These are phyloP conservation scores for Aspergillus haitiensis DNA, from an alignment of 495 filamentous ascomycete genomes.

Conservation along the genomic window DNA sequence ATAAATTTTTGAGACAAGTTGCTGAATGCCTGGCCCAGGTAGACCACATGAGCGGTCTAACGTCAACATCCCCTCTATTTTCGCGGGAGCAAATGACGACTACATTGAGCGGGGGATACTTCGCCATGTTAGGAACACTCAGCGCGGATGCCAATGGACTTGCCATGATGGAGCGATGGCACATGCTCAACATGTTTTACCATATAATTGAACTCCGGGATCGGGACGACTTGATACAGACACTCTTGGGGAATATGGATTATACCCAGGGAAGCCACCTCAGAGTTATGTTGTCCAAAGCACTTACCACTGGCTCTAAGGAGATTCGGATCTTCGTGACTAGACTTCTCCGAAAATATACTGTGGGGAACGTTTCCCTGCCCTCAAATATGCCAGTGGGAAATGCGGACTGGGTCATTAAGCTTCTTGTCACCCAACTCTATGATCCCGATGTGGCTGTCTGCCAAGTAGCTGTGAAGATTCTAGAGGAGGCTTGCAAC, in stretches of 20 bases:
- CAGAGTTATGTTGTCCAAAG: slow-evolving; percentile 87
- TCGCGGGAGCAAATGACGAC: slow-evolving; percentile 77
- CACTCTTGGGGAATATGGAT: slow-evolving; percentile 86
- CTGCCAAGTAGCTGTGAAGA: slow-evolving; percentile 92
- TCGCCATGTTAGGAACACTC: slow-evolving; percentile 83
- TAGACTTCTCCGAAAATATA: slow-evolving; percentile 79
- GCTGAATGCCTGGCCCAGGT: slow-evolving; percentile 94
- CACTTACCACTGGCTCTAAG: slow-evolving; percentile 86
- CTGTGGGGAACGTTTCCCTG: slow-evolving; percentile 44
- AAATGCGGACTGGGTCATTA: slow-evolving; percentile 89
- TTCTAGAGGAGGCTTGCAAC: slow-evolving; percentile 96
- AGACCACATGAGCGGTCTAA: slow-evolving; percentile 87
- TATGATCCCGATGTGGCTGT: slow-evolving; percentile 98
- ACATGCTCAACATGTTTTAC: slow-evolving; percentile 99
- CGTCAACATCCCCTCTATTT: slow-evolving; percentile 84
- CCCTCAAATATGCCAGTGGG: slow-evolving; percentile 36
- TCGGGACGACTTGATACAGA: slow-evolving; percentile 84
- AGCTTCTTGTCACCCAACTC: slow-evolving; percentile 90
- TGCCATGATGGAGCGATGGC: slow-evolving; percentile 91
- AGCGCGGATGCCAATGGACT: slow-evolving; percentile 79
- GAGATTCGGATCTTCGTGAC: slow-evolving; percentile 87
- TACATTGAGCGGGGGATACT: slow-evolving; percentile 88
- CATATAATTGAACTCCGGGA: slow-evolving; percentile 90
- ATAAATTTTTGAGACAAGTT: slow-evolving; percentile 88
- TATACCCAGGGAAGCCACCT: slow-evolving; percentile 87